Evolutionary conservation across 192 early-diverging fungal genomes (phyloP).

Genomic region (Haplosporangium gracile): DNA sequence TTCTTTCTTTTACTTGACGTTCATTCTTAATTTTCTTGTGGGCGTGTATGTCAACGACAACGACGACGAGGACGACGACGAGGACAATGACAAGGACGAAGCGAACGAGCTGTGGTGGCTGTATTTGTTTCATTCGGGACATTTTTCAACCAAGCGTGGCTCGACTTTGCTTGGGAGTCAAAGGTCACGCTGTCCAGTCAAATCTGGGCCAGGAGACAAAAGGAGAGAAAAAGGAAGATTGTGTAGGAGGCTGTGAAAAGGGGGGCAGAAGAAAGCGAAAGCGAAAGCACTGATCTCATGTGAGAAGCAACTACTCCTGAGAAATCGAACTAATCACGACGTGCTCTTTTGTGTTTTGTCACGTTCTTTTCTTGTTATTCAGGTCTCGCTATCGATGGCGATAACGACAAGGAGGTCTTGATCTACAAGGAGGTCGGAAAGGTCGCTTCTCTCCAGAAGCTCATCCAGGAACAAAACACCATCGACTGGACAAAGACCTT

Average conservation of each 20-base stretch:
- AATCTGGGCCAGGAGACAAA: slow-evolving; percentile 13
- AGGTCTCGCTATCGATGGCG: slow-evolving; percentile 90
- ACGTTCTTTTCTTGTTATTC: not conserved
- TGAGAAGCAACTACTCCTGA: not conserved
- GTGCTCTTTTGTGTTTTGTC: not conserved
- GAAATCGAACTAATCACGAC: not conserved
- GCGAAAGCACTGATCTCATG: not conserved
- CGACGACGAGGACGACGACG: not conserved
- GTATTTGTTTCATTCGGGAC: not conserved
- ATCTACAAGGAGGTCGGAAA: slow-evolving; percentile 97
- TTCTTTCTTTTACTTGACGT: not conserved
- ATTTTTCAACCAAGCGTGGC: not conserved
- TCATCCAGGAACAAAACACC: slow-evolving; percentile 79
- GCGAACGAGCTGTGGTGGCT: not conserved
- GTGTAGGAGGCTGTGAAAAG: not conserved
- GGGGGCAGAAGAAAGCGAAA: not conserved
- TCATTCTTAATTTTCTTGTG: not conserved
- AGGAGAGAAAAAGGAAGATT: not conserved
- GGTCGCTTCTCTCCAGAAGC: slow-evolving; percentile 87
- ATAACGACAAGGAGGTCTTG: slow-evolving; percentile 74
- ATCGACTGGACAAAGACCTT: slow-evolving; percentile 87
- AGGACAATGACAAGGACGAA: not conserved
- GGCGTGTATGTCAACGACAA: not conserved
- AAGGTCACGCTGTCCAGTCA: slow-evolving; percentile 11
- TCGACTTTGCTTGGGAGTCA: not conserved